Conservation (phyloP, 2,329 filamentous ascomycete genomes). For the Dothidotthia symphoricarpi region DNA sequence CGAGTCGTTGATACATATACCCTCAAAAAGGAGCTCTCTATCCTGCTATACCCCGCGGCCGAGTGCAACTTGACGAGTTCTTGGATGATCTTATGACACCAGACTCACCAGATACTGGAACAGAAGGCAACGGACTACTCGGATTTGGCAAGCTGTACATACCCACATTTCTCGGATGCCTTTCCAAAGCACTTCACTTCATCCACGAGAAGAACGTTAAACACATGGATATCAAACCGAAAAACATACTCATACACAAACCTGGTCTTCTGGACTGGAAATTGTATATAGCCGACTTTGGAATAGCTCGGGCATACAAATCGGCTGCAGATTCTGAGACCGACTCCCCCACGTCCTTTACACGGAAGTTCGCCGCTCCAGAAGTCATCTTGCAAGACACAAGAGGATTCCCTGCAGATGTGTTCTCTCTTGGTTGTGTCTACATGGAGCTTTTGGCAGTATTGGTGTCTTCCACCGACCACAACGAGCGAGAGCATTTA, state of each 20-base stretch:
- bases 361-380: conserved; percentile 17
- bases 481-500: neutral
- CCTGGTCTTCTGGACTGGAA: conserved; percentile 2
- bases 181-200: conserved; percentile 9
- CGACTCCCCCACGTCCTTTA: conserved; percentile 15
- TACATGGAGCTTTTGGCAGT: conserved; percentile 4
- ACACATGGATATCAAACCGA: conserved; percentile 26
- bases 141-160: neutral
- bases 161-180: conserved; percentile 7
- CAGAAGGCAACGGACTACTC: no score
- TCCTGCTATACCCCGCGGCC: conserved; percentile 22
- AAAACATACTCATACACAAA: conserved; percentile 18
- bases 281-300: conserved; percentile 23
- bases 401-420: conserved; percentile 2
- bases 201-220: conserved; percentile 14
- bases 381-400: conserved; percentile 17
- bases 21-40: conserved; percentile 7
- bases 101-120: no score
- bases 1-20: conserved; percentile 17
- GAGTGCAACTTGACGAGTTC: conserved; percentile 21
- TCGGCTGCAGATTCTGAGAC: conserved; percentile 13
- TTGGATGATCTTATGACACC: conserved; percentile 4
- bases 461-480: neutral
- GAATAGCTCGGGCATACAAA: conserved; percentile 13
- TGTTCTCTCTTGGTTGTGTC: conserved; percentile 5